Percentiles rank a stretch among this genome's conserved stretches.
These are phyloP conservation scores for Pythium myriotylum DNA, from an alignment of 352 stramenopile species.

Conservation along the genomic window DNA sequence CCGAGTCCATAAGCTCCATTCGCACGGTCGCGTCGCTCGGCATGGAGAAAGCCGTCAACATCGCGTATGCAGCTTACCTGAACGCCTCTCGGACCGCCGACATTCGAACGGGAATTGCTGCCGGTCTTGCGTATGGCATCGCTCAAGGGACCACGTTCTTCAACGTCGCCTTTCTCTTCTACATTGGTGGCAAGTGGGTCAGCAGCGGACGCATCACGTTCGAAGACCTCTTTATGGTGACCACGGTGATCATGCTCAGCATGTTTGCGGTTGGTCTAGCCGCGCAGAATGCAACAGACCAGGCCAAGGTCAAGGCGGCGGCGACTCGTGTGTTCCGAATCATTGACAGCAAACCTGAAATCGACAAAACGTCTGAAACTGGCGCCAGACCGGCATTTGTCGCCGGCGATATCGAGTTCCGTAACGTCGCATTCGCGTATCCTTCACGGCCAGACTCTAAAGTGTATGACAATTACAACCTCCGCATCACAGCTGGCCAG, in stretches of 20 bases:
- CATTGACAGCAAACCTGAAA: constrained; percentile 36
- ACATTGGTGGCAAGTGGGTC: constrained; percentile 39
- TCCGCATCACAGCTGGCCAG: constrained; percentile 55
- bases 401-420: constrained; percentile 40
- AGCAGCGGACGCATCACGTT: constrained; percentile 32
- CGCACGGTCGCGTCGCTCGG: constrained; percentile 33
- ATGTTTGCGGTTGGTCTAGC: constrained; percentile 31
- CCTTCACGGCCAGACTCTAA: constrained; percentile 40
- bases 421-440: constrained; percentile 58
- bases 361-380: constrained; percentile 24
- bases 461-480: constrained; percentile 69
- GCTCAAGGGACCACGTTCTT: constrained; percentile 50
- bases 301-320: constrained; percentile 31
- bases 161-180: constrained; percentile 55
- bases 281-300: constrained; percentile 27
- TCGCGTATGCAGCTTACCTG: constrained; percentile 10
- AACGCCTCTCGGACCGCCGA: constrained; percentile 18
- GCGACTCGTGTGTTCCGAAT: constrained; percentile 34
- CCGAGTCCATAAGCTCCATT: constrained; percentile 26
- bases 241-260: constrained; percentile 41
- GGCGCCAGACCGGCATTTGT: constrained; percentile 17
- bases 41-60: constrained; percentile 10
- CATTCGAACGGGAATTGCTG: constrained; percentile 39
- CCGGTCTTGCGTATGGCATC: constrained; percentile 44
- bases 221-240: constrained; percentile 36